phyloP scores from a whole-genome alignment of 2,329 filamentous ascomycete species.

The Hymenoscyphus infarciens region DNA sequence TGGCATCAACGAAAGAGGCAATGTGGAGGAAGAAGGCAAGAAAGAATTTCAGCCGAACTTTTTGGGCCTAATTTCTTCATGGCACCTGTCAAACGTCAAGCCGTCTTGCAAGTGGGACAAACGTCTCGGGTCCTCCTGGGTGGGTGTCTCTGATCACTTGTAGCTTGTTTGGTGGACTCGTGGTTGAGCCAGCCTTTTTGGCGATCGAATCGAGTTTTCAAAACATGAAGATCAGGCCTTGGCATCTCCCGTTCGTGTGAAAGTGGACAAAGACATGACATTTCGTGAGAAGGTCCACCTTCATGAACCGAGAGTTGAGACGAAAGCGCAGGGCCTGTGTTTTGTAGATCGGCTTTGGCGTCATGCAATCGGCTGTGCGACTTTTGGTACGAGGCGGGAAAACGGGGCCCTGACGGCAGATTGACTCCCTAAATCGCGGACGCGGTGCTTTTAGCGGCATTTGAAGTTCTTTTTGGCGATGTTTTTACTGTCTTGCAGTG shows the following conservation, averaged over 20 bases:
- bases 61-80: constrained; percentile 16
- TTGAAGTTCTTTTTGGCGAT: neutral
- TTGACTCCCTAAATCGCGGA: neutral
- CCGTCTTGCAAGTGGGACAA: constrained; percentile 24
- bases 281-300: neutral
- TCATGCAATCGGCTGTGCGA: constrained; percentile 16
- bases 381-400: neutral
- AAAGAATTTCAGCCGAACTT: constrained; percentile 10
- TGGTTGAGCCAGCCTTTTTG: constrained; percentile 12
- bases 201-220: constrained; percentile 20
- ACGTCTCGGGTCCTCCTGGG: constrained; percentile 20
- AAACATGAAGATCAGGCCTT: constrained; percentile 14
- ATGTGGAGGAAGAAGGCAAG: constrained; percentile 12
- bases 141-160: constrained; percentile 16
- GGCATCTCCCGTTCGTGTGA: neutral
- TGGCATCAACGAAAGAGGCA: constrained; percentile 17
- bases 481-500: constrained; percentile 7
- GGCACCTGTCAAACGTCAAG: constrained; percentile 27
- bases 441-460: neutral
- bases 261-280: neutral
- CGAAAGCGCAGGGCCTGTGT: constrained; percentile 22
- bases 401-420: neutral
- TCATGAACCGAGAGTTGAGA: constrained; percentile 24
- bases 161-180: constrained; percentile 23
- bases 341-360: constrained; percentile 20